Percentiles rank a stretch among this genome's conserved stretches.
phyloP scores from a whole-genome alignment of 2,329 filamentous ascomycete genomes.

The Parastagonospora avenae region DNA sequence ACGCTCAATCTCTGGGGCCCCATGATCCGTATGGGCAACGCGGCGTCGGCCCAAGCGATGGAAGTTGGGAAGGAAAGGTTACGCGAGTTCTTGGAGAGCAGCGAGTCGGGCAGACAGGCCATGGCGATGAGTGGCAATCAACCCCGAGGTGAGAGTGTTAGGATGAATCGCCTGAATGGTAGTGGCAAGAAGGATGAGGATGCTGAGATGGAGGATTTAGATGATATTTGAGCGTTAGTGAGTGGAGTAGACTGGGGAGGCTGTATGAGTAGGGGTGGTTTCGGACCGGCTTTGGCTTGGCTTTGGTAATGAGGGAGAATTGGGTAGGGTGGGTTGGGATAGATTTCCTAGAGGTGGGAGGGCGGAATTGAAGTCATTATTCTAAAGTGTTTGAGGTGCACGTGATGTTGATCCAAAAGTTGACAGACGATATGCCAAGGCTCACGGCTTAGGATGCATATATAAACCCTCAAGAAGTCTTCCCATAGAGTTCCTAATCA shows the following conservation, averaged over 20 bases:
- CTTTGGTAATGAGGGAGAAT: no score
- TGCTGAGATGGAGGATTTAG: constrained; percentile 38
- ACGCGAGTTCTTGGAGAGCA: constrained; percentile 85
- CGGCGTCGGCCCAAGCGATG: constrained; percentile 81
- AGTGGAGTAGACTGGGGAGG: background rate
- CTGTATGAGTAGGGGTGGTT: background rate
- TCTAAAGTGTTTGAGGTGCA: no score
- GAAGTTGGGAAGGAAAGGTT: constrained; percentile 92
- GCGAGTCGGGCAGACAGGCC: constrained; percentile 82
- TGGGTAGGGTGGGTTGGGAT: no score
- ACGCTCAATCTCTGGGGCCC: constrained; percentile 94
- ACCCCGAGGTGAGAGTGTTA: constrained; percentile 27
- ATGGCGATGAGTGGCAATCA: constrained; percentile 66
- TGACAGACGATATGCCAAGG: no score
- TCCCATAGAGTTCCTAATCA: no score
- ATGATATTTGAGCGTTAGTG: constrained; percentile 38
- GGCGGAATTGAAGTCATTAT: no score
- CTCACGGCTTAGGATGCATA: no score
- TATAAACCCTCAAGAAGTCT: no score
- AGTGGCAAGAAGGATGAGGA: constrained; percentile 50
- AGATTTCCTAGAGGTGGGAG: no score
- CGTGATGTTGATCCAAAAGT: no score
- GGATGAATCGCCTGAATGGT: constrained; percentile 48
- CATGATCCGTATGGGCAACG: constrained; percentile 93
- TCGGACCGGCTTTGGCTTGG: no score